Conservation (phyloP, 2,329 filamentous ascomycete species). For the Trichophyton benhamiae region DNA sequence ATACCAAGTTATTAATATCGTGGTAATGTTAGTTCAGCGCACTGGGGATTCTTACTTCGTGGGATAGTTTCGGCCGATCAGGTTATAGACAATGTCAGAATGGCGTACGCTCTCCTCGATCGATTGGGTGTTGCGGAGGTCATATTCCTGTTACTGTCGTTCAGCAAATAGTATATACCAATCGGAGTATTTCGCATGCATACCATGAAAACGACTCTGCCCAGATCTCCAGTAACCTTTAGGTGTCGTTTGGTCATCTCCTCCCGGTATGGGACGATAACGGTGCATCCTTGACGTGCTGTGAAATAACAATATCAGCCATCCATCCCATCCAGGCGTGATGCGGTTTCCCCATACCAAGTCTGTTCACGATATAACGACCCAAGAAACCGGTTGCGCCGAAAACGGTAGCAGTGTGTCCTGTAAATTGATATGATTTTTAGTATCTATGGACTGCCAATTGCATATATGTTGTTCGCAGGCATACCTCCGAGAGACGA, state of each 20-base stretch:
- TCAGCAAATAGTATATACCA: neutral
- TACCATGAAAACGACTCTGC: constrained; percentile 76
- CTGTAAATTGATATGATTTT: constrained; percentile 34
- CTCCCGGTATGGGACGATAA: constrained; percentile 86
- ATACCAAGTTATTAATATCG: constrained; percentile 1
- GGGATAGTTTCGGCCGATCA: constrained; percentile 85
- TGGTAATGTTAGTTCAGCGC: too few relatives aligned
- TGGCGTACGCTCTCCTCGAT: constrained; percentile 95
- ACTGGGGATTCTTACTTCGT: constrained; percentile 57
- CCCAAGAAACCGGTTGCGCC: constrained; percentile 92
- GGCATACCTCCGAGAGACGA: constrained; percentile 70
- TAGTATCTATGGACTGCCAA: neutral
- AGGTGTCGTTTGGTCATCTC: constrained; percentile 97
- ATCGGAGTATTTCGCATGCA: neutral
- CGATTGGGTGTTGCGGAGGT: constrained; percentile 83
- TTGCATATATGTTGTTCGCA: constrained; percentile 10
- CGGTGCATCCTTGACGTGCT: constrained; percentile 89
- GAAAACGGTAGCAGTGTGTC: constrained; percentile 94
- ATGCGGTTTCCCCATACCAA: constrained; percentile 45
- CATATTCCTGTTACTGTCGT: constrained; percentile 59
- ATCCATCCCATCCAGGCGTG: constrained; percentile 8
- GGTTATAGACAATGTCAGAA: constrained; percentile 94
- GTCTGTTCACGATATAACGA: constrained; percentile 91
- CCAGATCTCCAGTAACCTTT: constrained; percentile 90
- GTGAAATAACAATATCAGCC: constrained; percentile 19